Evolutionary conservation across 1,284 basidiomycete species (phyloP).

Genomic region (Phellopilus nigrolimitatus): DNA sequence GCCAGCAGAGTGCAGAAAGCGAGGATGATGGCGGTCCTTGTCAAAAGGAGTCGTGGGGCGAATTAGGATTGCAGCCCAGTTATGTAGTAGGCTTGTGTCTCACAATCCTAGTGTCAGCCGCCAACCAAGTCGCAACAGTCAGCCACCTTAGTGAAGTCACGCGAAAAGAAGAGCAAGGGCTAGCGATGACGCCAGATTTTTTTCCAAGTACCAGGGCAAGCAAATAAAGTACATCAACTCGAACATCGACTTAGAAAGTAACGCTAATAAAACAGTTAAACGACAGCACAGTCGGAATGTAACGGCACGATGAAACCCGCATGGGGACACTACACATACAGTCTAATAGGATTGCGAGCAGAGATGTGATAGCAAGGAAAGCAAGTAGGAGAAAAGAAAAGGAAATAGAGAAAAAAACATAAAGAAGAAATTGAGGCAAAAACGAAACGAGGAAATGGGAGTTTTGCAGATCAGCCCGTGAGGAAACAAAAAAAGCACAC

Average conservation of each 20-base stretch:
- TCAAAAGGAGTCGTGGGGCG: constrained; percentile 9
- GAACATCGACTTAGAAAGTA: not conserved
- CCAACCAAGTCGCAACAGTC: no score
- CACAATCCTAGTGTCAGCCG: not conserved
- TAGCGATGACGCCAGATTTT: not conserved
- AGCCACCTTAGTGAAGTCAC: no score
- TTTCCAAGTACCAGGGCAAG: not conserved
- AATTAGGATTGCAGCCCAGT: not conserved
- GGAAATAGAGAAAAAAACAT: constrained; percentile 19
- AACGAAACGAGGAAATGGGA: no score
- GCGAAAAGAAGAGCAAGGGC: not conserved
- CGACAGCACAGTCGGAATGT: constrained; percentile 15
- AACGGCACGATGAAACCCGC: constrained; percentile 10
- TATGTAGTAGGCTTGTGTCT: no score
- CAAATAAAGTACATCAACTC: constrained; percentile 7
- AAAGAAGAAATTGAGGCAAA: constrained; percentile 21
- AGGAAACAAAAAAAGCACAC: constrained; percentile 27
- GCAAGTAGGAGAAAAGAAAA: constrained; percentile 30
- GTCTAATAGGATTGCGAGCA: constrained; percentile 10
- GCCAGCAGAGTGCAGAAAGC: constrained; percentile 4
- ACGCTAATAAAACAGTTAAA: constrained; percentile 12
- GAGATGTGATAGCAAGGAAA: constrained; percentile 7
- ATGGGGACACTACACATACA: constrained; percentile 9
- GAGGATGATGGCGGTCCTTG: constrained; percentile 11
- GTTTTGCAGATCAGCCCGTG: constrained; percentile 19